Evolutionary conservation across 2,329 filamentous ascomycete genomes (phyloP).

Genomic region (Ophiocordyceps camponoti-saundersi): DNA sequence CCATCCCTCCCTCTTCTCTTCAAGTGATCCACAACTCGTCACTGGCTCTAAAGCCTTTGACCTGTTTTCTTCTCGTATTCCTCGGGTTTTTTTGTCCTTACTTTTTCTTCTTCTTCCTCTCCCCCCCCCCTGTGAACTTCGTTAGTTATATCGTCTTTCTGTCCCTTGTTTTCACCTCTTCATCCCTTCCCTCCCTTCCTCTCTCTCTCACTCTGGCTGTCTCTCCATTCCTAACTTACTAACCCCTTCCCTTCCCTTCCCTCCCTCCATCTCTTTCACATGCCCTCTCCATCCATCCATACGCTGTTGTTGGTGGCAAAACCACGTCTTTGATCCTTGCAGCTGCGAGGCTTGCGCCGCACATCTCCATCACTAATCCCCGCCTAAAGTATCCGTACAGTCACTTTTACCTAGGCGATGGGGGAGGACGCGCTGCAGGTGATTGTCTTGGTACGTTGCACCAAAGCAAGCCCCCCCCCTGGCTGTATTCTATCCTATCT

Average conservation of each 20-base stretch:
- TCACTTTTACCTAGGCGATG: constrained; percentile 5
- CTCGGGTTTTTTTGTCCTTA: background rate
- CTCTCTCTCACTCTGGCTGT: background rate
- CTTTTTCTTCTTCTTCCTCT: background rate
- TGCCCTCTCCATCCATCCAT: background rate
- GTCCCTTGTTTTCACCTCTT: background rate
- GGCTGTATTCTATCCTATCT: background rate
- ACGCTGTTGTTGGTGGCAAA: background rate
- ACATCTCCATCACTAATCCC: background rate
- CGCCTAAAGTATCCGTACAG: background rate
- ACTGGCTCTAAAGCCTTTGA: background rate
- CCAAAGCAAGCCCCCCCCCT: background rate
- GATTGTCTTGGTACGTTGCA: constrained; percentile 50
- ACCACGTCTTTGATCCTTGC: background rate
- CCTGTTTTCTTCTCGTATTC: background rate
- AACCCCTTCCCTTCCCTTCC: no score
- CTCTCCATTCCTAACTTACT: background rate
- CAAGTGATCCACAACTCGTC: background rate
- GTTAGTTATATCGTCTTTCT: background rate
- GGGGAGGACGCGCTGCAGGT: constrained; percentile 42
- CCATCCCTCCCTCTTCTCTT: no score
- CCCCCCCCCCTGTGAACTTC: no score
- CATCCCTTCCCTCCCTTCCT: background rate
- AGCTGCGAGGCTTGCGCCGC: background rate
- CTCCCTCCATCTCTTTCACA: background rate